Evolutionary conservation across 192 early-diverging fungal species (phyloP).

Genomic region (Backusella macrospora): DNA sequence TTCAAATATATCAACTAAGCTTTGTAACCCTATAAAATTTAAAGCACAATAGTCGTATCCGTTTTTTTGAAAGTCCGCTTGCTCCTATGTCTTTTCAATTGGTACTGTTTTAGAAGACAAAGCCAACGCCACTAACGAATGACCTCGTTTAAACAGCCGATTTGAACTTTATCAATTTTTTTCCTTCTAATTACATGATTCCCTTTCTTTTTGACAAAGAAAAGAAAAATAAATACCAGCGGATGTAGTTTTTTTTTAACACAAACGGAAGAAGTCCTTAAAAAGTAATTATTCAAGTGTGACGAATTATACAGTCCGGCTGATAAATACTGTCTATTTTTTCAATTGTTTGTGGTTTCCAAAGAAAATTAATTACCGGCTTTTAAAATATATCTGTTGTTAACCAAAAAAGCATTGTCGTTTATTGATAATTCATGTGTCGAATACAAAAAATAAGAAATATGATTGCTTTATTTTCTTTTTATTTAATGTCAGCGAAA

Average conservation of each 20-base stretch:
- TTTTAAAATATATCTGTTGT: too few relatives aligned
- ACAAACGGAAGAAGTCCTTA: neutral
- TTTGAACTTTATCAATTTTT: neutral
- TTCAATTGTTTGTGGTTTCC: too few relatives aligned
- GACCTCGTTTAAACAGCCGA: neutral
- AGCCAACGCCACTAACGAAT: neutral
- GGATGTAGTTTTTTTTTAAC: neutral
- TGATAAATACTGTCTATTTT: too few relatives aligned
- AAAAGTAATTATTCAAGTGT: constrained; percentile 8
- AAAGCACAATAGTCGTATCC: neutral
- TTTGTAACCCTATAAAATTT: constrained; percentile 4
- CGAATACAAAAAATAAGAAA: too few relatives aligned
- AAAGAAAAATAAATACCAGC: neutral
- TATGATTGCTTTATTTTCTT: too few relatives aligned
- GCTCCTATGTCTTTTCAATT: neutral
- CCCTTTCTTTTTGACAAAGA: neutral
- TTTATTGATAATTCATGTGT: too few relatives aligned
- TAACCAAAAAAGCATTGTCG: too few relatives aligned
- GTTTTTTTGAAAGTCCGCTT: constrained; percentile 6
- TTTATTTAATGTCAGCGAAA: too few relatives aligned
- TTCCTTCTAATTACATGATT: neutral
- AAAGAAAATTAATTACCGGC: too few relatives aligned
- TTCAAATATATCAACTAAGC: neutral
- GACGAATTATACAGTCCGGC: constrained; percentile 1
- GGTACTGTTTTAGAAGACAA: neutral